Percentiles rank a stretch among this genome's conserved stretches.
Conservation (phyloP, 805 yeast species). For the Saccharomycopsis sp. region DNA sequence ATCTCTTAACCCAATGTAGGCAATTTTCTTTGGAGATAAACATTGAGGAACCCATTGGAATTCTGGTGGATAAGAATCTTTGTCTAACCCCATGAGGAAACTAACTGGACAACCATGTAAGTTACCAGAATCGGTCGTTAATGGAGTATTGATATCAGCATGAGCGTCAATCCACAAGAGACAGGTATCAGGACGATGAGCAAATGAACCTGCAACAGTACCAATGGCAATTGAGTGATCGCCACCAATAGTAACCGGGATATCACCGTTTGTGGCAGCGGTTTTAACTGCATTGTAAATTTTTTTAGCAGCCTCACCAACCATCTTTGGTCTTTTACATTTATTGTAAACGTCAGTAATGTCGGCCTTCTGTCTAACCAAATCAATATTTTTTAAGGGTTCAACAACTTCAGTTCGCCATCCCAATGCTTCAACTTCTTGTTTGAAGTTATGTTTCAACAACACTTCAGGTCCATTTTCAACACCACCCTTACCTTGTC, state of each 20-base stretch:
- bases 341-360: slow-evolving; percentile 38
- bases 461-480: slow-evolving; percentile 88
- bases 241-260: slow-evolving; percentile 89
- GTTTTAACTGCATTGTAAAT: slow-evolving; percentile 55
- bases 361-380: slow-evolving; percentile 34
- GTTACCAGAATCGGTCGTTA: slow-evolving; percentile 79
- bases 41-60: slow-evolving; percentile 74
- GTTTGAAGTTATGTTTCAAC: slow-evolving; percentile 60
- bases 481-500: slow-evolving; percentile 91
- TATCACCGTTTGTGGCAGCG: slow-evolving; percentile 40
- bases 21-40: slow-evolving; percentile 63
- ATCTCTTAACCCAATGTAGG: slow-evolving; percentile 92
- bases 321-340: slow-evolving; percentile 70
- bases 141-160: slow-evolving; percentile 91
- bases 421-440: slow-evolving; percentile 58
- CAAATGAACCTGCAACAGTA: slow-evolving; percentile 78
- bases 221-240: slow-evolving; percentile 96
- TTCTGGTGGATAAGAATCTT: slow-evolving; percentile 59
- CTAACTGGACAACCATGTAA: slow-evolving; percentile 96
- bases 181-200: slow-evolving; percentile 78
- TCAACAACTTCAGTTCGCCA: slow-evolving; percentile 54
- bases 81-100: slow-evolving; percentile 77
- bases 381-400: slow-evolving; percentile 44
- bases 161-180: slow-evolving; percentile 97
- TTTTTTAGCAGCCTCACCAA: slow-evolving; percentile 59